phyloP scores from a whole-genome alignment of 805 yeast genomes.

The Candida xyloterini region DNA sequence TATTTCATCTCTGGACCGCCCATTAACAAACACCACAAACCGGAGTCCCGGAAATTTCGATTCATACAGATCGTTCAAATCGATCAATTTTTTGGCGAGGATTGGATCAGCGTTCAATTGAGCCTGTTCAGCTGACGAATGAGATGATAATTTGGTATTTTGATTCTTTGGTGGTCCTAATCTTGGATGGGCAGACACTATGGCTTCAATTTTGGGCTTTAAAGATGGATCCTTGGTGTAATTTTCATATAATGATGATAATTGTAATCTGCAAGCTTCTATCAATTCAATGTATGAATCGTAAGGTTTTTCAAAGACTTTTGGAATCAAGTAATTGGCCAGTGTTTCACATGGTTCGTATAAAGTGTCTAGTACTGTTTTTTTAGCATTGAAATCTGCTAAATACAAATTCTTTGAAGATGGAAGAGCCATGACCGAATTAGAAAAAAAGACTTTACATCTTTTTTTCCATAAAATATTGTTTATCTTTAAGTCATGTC shows the following conservation, averaged over 20 bases:
- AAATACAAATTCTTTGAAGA: constrained; percentile 22
- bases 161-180: constrained; percentile 58
- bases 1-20: constrained; percentile 62
- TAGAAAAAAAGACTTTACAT: background rate
- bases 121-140: constrained; percentile 70
- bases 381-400: constrained; percentile 30
- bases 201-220: constrained; percentile 33
- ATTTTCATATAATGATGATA: constrained; percentile 1
- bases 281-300: constrained; percentile 31
- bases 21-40: constrained; percentile 88
- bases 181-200: constrained; percentile 90
- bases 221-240: constrained; percentile 4
- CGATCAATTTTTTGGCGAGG: constrained; percentile 47
- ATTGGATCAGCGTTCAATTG: constrained; percentile 51
- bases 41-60: constrained; percentile 59
- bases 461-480: background rate
- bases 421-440: constrained; percentile 26
- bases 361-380: constrained; percentile 47
- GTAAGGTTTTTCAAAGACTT: constrained; percentile 19
- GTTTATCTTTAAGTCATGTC: constrained; percentile 19
- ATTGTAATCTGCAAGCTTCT: constrained; percentile 13
- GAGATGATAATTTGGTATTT: constrained; percentile 49
- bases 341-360: constrained; percentile 63
- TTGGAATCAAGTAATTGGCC: constrained; percentile 34
- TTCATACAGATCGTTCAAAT: constrained; percentile 51